These are phyloP conservation scores for Annulohypoxylon truncatum DNA, from an alignment of 2,329 filamentous ascomycete genomes.

Conservation along the genomic window DNA sequence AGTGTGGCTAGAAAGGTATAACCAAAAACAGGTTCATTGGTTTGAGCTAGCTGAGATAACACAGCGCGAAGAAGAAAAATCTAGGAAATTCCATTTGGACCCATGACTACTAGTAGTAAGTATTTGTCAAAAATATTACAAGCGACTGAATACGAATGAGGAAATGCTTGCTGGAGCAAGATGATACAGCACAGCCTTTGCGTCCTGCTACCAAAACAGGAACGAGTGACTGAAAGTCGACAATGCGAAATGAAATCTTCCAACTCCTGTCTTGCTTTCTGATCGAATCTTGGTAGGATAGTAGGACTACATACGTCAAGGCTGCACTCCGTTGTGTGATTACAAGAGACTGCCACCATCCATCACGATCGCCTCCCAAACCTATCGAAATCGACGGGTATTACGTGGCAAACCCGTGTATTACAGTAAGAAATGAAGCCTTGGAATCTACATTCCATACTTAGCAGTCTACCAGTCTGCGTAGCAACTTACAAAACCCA, in stretches of 20 bases:
- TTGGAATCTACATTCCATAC: neutral
- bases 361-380: constrained; percentile 3
- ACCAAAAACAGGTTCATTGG: too few species aligned
- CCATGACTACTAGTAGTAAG: neutral
- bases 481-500: neutral
- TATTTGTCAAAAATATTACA: constrained; percentile 6
- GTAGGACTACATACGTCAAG: constrained; percentile 32
- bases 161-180: constrained; percentile 2
- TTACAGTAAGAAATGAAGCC: constrained; percentile 9
- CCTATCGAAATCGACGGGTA: constrained; percentile 2
- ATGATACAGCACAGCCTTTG: neutral
- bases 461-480: neutral
- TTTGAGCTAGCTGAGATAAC: too few species aligned
- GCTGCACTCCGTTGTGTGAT: constrained; percentile 26
- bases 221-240: neutral
- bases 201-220: neutral
- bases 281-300: constrained; percentile 22
- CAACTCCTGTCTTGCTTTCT: constrained; percentile 21
- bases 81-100: neutral
- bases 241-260: constrained; percentile 3
- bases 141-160: neutral
- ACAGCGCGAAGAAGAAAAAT: too few species aligned
- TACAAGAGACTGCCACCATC: neutral
- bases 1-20: too few species aligned
- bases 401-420: constrained; percentile 11